Base-by-base conservation (phyloP, 805 yeast species). In the Torulaspora microellipsoides region DNA sequence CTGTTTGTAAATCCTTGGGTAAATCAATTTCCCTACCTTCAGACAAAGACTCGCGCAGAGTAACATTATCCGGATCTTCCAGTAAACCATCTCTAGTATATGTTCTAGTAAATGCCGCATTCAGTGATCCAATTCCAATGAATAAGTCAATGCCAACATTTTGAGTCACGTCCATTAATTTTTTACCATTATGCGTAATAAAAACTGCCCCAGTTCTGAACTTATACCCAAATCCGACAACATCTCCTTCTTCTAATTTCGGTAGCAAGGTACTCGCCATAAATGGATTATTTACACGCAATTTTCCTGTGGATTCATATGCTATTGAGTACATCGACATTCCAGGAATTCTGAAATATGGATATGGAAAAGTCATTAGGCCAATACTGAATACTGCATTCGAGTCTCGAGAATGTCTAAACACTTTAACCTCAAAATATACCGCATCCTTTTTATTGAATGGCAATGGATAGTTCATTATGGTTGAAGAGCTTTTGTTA, bases 111-210 rank as follows among this genome's bases (percentile, higher is more conserved):
- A 65, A 63, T 7, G 70, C 63, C 2, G 66, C 66, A 44, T 68
- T 68, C 36, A 64, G 54, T 0, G 71, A 60, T 1, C 72, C 74
- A 17, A 70, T 44, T 4, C 69, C 64, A 5, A 72, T 65, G 51
- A 65, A 71, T 27, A 71, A 30, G 48, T 69, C 70, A 10, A 67
- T 55, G 17, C 78, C 80, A 25, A 81, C 66, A 53, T 81, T 85
- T 14, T 89, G 85, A 3, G 88, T 88, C 23, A 89, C 75, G 51
- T 88, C 97, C 53, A 80, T 72, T 31, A 91, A 68, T 56, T 85
- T 87, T 63, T 87, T 87, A 15, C 99, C 99, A 58, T 93, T 93
- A 52, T 95, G 77, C 0, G 99, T 93, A 69, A 90, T 91, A 58
- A 93, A 91, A 0, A 93, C 72, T 0, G 95, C 79, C 0, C 96